phyloP scores from a whole-genome alignment of 1,284 basidiomycete species.

The Boletus hoseneyae region DNA sequence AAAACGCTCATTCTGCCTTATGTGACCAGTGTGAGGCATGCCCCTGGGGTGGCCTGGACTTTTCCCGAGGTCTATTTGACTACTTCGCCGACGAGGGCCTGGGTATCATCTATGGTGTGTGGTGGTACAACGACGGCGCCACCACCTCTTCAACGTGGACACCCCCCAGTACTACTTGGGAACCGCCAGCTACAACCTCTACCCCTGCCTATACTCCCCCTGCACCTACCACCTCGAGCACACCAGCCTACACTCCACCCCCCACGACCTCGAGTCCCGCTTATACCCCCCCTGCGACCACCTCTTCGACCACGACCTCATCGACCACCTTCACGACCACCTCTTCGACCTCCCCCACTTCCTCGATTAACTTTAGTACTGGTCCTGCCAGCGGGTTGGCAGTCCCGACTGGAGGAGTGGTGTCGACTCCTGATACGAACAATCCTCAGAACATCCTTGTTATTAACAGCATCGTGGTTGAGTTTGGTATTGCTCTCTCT shows the following conservation, averaged over 20 bases:
- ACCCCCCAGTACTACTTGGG: slow-evolving; percentile 25
- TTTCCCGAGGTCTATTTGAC: slow-evolving; percentile 71
- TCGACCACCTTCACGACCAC: slow-evolving; percentile 16
- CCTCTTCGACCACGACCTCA: slow-evolving; percentile 24
- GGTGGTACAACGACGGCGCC: slow-evolving; percentile 50
- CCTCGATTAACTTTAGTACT: slow-evolving; percentile 17
- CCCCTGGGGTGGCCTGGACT: slow-evolving; percentile 71
- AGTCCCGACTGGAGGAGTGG: slow-evolving; percentile 27
- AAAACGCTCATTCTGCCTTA: slow-evolving; percentile 1
- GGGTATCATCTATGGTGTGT: slow-evolving; percentile 60
- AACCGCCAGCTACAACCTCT: slow-evolving; percentile 24
- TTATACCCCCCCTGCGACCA: slow-evolving; percentile 26
- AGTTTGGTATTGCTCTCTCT: slow-evolving; percentile 35
- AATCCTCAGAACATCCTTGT: slow-evolving; percentile 33
- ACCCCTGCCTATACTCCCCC: slow-evolving; percentile 22
- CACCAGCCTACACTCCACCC: slow-evolving; percentile 29
- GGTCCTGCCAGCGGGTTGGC: slow-evolving; percentile 29
- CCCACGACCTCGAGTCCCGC: slow-evolving; percentile 21
- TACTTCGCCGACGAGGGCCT: slow-evolving; percentile 46
- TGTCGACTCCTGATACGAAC: slow-evolving; percentile 14
- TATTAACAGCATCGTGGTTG: slow-evolving; percentile 39
- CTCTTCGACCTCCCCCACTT: slow-evolving; percentile 13
- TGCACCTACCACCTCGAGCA: slow-evolving; percentile 15
- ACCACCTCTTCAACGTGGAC: slow-evolving; percentile 27
- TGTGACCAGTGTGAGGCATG: slow-evolving; percentile 63